Conservation (phyloP, 148 eudicot species). For the Amaranthus cruentus region DNA sequence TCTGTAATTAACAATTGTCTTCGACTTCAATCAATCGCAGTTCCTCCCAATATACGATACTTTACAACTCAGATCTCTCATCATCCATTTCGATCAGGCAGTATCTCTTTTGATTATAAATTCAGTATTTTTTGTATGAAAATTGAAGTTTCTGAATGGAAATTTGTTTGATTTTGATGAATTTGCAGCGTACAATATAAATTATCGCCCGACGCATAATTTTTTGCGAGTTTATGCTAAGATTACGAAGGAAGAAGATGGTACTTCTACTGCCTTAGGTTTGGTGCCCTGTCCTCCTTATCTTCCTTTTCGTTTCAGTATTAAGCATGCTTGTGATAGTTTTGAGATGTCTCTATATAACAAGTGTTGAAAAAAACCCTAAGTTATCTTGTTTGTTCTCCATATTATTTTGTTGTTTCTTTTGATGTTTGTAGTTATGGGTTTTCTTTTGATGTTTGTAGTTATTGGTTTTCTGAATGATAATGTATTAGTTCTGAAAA, state of each 20-base stretch:
- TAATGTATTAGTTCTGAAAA: too few species aligned
- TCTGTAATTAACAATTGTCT: conserved; percentile 35
- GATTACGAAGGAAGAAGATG: conserved; percentile 54
- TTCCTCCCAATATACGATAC: conserved; percentile 17
- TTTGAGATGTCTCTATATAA: too few species aligned
- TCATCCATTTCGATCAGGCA: conserved; percentile 30
- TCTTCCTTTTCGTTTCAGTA: too few species aligned
- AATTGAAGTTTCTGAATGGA: not conserved
- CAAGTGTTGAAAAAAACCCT: too few species aligned
- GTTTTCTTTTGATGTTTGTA: too few species aligned
- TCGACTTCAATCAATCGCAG: conserved; percentile 10
- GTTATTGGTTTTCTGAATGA: too few species aligned
- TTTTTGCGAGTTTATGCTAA: conserved; percentile 34
- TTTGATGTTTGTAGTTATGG: too few species aligned
- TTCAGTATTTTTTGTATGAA: not conserved
- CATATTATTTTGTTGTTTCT: too few species aligned
- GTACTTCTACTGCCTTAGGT: conserved; percentile 50
- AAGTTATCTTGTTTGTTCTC: too few species aligned
- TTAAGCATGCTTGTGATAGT: not conserved
- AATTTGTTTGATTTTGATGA: not conserved
- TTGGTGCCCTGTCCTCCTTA: too few species aligned
- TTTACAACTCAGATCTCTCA: conserved; percentile 19
- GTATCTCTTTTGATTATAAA: not conserved
- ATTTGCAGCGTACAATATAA: conserved; percentile 35
- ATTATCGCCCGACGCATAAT: conserved; percentile 14